Evolutionary conservation across 257 asterid species (phyloP).

Genomic region (Pogostemon cablin): DNA sequence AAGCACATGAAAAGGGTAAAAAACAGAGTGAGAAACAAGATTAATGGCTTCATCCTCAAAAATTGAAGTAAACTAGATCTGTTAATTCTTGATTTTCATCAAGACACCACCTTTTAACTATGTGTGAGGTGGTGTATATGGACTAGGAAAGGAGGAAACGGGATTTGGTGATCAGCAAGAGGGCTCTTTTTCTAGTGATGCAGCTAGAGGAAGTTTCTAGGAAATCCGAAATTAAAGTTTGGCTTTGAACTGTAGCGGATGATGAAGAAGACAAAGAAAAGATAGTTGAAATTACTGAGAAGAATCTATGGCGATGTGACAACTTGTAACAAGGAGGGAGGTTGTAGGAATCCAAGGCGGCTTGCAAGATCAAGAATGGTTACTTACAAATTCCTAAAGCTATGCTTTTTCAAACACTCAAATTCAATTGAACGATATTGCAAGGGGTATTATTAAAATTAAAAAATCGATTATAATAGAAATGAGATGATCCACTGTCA

Average conservation of each 20-base stretch:
- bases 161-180: background rate
- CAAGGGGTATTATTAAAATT: no score
- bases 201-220: slow-evolving; percentile 31
- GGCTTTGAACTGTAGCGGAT: background rate
- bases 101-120: slow-evolving; percentile 14
- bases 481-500: no score
- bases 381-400: no score
- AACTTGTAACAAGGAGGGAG: slow-evolving; percentile 23
- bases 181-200: slow-evolving; percentile 2
- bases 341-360: slow-evolving; percentile 13
- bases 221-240: slow-evolving; percentile 8
- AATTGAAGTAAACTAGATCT: background rate
- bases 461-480: no score
- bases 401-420: no score
- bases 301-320: background rate
- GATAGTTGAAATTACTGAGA: background rate
- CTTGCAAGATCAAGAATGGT: slow-evolving; percentile 26
- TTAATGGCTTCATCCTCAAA: slow-evolving; percentile 36
- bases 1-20: slow-evolving; percentile 22
- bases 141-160: slow-evolving; percentile 26
- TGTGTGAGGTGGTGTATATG: background rate
- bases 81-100: background rate
- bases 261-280: background rate
- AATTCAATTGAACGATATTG: no score
- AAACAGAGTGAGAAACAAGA: slow-evolving; percentile 40